These are phyloP conservation scores for Pichia rugopelliculosa DNA, from an alignment of 805 yeast species.

Conservation along the genomic window DNA sequence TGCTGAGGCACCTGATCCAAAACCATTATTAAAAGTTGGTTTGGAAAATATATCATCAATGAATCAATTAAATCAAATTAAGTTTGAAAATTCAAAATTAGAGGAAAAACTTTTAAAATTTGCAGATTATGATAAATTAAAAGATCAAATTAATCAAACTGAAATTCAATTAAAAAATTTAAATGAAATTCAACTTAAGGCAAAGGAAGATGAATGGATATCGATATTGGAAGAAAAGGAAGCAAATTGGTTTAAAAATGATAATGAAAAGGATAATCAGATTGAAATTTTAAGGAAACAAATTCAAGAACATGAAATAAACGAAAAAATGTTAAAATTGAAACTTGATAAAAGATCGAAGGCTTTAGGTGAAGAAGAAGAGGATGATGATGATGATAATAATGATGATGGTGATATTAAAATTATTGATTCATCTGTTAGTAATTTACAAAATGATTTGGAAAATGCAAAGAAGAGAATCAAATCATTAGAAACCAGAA, in stretches of 20 bases:
- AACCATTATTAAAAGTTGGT: slow-evolving; percentile 66
- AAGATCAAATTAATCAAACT: slow-evolving; percentile 48
- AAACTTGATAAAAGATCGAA: slow-evolving; percentile 43
- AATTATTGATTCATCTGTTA: slow-evolving; percentile 19
- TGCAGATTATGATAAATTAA: slow-evolving; percentile 76
- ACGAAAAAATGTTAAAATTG: slow-evolving; percentile 57
- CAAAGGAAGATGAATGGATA: slow-evolving; percentile 68
- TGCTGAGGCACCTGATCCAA: slow-evolving; percentile 92
- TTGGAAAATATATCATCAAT: slow-evolving; percentile 47
- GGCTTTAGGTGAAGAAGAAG: slow-evolving; percentile 32
- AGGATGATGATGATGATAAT: slow-evolving; percentile 18
- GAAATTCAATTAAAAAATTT: slow-evolving; percentile 57
- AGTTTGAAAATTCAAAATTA: slow-evolving; percentile 41
- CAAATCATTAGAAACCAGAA: slow-evolving; percentile 66
- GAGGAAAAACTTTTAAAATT: slow-evolving; percentile 53
- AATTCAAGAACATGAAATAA: slow-evolving; percentile 56
- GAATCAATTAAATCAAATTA: slow-evolving; percentile 44
- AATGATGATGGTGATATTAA: slow-evolving; percentile 12
- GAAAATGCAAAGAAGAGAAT: slow-evolving; percentile 63
- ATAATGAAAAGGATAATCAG: slow-evolving; percentile 44
- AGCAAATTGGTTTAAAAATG: slow-evolving; percentile 56
- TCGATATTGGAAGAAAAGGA: slow-evolving; percentile 69
- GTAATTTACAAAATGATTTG: slow-evolving; percentile 66
- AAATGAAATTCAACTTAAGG: slow-evolving; percentile 45
- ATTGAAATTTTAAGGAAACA: slow-evolving; percentile 44